Conservation (phyloP, 225 moss, liverwort and hornwort genomes). For the Pleurozium schreberi region DNA sequence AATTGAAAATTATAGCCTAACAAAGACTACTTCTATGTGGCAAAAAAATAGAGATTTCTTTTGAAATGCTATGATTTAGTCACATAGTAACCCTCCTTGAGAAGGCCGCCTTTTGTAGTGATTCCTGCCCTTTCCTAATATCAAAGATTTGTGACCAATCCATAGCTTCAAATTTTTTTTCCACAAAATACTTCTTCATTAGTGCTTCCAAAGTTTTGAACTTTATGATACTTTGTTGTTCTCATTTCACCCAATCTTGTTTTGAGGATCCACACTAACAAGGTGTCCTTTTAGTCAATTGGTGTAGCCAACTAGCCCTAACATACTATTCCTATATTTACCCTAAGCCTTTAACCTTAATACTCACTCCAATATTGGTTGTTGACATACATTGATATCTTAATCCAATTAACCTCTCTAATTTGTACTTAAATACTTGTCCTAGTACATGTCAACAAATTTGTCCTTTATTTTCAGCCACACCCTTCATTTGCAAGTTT, state of each 20-base stretch:
- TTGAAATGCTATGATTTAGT: background rate
- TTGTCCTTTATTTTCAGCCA: rapidly evolving
- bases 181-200: no score
- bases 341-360: background rate
- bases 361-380: no score
- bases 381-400: background rate
- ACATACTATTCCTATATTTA: background rate
- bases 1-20: no score
- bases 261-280: rapidly evolving
- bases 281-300: rapidly evolving
- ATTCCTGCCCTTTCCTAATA: background rate
- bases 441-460: background rate
- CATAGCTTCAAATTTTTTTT: no score
- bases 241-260: background rate
- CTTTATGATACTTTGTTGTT: rapidly evolving
- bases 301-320: rapidly evolving
- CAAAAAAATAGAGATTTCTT: background rate
- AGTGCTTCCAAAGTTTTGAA: background rate
- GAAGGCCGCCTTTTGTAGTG: rapidly evolving
- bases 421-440: background rate
- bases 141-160: background rate
- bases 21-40: background rate
- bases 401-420: rapidly evolving
- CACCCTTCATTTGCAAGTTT: background rate
- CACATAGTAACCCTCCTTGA: rapidly evolving